A percentile compares a stretch with the other conserved stretches of the same genome.
These are phyloP conservation scores for Aspergillus bridgeri DNA, from an alignment of 495 filamentous ascomycete genomes.

Conservation along the genomic window DNA sequence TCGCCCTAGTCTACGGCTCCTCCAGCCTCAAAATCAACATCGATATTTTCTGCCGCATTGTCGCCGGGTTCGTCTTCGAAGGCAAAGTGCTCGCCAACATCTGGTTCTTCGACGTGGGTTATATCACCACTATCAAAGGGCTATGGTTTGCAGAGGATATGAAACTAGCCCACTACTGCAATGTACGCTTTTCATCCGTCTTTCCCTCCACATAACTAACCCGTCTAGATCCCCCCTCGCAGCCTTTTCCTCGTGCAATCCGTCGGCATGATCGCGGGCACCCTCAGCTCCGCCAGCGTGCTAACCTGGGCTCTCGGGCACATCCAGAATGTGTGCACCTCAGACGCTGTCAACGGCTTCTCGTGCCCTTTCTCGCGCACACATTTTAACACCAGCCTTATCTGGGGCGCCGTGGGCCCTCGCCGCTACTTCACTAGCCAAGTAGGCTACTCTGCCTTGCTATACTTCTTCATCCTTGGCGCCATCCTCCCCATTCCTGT, in stretches of 20 bases:
- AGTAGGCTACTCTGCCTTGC: constrained; percentile 50
- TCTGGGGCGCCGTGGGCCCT: constrained; percentile 87
- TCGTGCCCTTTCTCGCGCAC: constrained; percentile 81
- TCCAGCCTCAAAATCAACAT: constrained; percentile 80
- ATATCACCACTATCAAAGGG: constrained; percentile 78
- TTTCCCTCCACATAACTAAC: not conserved
- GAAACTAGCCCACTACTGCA: constrained; percentile 86
- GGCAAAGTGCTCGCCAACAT: constrained; percentile 88
- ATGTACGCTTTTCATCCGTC: constrained; percentile 34
- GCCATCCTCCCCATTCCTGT: constrained; percentile 64
- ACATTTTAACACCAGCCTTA: constrained; percentile 79
- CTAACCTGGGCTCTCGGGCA: constrained; percentile 81
- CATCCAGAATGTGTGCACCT: constrained; percentile 72
- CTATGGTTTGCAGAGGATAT: constrained; percentile 83
- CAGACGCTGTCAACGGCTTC: constrained; percentile 73
- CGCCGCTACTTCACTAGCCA: constrained; percentile 50
- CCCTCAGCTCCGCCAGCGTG: constrained; percentile 66
- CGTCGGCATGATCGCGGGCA: constrained; percentile 59
- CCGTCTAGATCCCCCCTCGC: constrained; percentile 61
- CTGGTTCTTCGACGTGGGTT: constrained; percentile 66
- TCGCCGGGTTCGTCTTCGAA: constrained; percentile 74
- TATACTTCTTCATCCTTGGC: constrained; percentile 75
- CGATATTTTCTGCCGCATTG: constrained; percentile 73
- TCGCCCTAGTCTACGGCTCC: constrained; percentile 82
- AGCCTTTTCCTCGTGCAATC: constrained; percentile 68